phyloP scores from a whole-genome alignment of 495 filamentous ascomycete genomes.

The Penicillium simplicissimum region DNA sequence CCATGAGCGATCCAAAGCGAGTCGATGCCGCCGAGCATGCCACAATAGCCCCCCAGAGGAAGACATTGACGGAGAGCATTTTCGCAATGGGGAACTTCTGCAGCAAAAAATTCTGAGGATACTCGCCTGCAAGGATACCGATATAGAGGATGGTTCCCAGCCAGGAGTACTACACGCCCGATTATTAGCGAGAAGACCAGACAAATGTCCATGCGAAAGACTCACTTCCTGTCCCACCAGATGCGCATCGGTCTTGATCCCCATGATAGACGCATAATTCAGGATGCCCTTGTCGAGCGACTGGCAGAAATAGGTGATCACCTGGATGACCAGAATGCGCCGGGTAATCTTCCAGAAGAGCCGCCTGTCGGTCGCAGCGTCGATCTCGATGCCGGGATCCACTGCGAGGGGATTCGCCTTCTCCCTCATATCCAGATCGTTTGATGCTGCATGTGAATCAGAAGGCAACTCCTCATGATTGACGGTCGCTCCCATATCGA shows the following conservation, averaged over 20 bases:
- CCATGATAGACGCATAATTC: slow-evolving; percentile 48
- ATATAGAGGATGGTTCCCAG: slow-evolving; percentile 44
- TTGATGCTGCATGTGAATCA: background rate
- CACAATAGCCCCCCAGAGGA: slow-evolving; percentile 31
- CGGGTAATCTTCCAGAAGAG: slow-evolving; percentile 25
- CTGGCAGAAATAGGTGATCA: slow-evolving; percentile 29
- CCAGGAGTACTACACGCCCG: slow-evolving; percentile 39
- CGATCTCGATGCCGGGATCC: slow-evolving; percentile 13
- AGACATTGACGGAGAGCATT: slow-evolving; percentile 42
- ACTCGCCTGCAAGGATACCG: slow-evolving; percentile 46
- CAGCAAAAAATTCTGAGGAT: slow-evolving; percentile 47
- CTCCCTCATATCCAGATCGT: background rate
- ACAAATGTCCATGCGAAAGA: background rate
- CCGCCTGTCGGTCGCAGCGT: slow-evolving; percentile 16
- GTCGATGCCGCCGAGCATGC: slow-evolving; percentile 27
- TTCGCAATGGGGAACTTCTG: slow-evolving; percentile 51
- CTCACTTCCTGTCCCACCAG: slow-evolving; percentile 36
- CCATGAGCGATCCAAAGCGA: slow-evolving; percentile 27
- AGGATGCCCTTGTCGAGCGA: slow-evolving; percentile 52
- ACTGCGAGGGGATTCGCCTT: background rate
- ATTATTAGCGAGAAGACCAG: background rate
- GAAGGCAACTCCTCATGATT: slow-evolving; percentile 9
- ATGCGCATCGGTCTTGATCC: slow-evolving; percentile 34
- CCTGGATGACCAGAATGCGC: slow-evolving; percentile 22
- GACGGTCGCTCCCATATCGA: slow-evolving; percentile 4